A percentile compares a stretch with the other conserved stretches of the same genome.
These are phyloP conservation scores for Candida ascalaphidarum DNA, from an alignment of 805 yeast species.

Conservation along the genomic window DNA sequence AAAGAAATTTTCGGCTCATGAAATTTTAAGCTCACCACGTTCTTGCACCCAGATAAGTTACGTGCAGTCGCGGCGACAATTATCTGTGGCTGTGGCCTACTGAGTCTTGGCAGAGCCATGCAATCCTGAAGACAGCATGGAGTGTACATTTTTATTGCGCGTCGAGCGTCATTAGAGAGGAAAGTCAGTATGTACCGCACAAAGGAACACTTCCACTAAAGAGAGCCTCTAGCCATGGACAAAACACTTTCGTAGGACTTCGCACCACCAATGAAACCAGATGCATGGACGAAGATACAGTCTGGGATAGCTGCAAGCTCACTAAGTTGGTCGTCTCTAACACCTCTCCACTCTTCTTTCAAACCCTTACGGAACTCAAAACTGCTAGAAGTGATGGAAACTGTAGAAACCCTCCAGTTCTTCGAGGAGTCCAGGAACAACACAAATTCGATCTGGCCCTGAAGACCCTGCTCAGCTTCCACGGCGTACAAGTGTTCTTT, in stretches of 20 bases:
- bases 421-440: conserved; percentile 67
- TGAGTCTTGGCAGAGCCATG: too few species aligned
- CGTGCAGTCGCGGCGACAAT: too few species aligned
- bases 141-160: too few species aligned
- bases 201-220: conserved; percentile 1
- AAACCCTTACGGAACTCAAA: conserved; percentile 82
- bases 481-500: conserved; percentile 78
- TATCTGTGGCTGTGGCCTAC: too few species aligned
- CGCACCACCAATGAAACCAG: conserved; percentile 97
- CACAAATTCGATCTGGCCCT: conserved; percentile 61
- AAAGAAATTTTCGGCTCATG: too few species aligned
- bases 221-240: conserved; percentile 50
- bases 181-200: too few species aligned
- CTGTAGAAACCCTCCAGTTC: conserved; percentile 86
- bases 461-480: conserved; percentile 51
- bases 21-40: too few species aligned
- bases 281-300: conserved; percentile 89
- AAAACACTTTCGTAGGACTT: conserved; percentile 71
- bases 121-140: too few species aligned
- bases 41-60: too few species aligned
- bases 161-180: too few species aligned
- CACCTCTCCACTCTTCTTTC: conserved; percentile 92
- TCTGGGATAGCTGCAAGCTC: conserved; percentile 73
- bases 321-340: conserved; percentile 78
- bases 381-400: conserved; percentile 68